Conservation (phyloP, 2,329 filamentous ascomycete species). For the Verticillium klebahnii region DNA sequence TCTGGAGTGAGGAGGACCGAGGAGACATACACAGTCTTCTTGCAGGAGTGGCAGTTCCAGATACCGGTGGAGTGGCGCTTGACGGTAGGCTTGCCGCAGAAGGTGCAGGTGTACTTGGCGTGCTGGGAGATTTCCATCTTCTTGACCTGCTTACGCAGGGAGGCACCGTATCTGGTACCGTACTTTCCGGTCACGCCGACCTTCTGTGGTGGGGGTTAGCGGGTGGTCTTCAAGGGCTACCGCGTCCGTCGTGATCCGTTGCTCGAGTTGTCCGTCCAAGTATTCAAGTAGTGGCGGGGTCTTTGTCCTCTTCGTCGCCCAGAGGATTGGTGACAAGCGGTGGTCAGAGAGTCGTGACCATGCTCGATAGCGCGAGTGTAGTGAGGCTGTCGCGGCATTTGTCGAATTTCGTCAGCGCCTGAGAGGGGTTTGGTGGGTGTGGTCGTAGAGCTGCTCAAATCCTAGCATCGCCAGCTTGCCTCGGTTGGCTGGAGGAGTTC, state of each 20-base stretch:
- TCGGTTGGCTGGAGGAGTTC: no score
- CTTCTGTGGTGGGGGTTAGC: constrained; percentile 52
- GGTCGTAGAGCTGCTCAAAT: background rate
- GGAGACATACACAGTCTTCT: constrained; percentile 66
- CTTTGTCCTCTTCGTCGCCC: background rate
- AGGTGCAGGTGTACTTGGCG: constrained; percentile 94
- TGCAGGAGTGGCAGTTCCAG: constrained; percentile 95
- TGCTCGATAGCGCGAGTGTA: background rate
- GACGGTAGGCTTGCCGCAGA: constrained; percentile 96
- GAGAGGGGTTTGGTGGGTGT: background rate
- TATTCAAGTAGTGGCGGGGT: background rate
- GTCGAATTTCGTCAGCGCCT: background rate
- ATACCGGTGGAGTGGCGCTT: constrained; percentile 89
- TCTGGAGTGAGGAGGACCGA: background rate
- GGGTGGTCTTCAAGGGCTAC: background rate
- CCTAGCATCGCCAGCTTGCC: no score
- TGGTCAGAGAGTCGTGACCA: background rate
- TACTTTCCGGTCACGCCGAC: constrained; percentile 97
- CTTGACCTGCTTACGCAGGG: constrained; percentile 92
- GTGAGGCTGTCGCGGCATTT: background rate
- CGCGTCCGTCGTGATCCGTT: background rate
- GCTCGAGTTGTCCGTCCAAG: background rate
- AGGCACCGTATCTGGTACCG: constrained; percentile 98
- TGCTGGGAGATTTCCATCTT: constrained; percentile 99
- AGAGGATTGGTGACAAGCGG: no score